A percentile compares a stretch with the other conserved stretches of the same genome.
phyloP scores from a whole-genome alignment of 2,329 filamentous ascomycete genomes.

The Botrytis fabae region DNA sequence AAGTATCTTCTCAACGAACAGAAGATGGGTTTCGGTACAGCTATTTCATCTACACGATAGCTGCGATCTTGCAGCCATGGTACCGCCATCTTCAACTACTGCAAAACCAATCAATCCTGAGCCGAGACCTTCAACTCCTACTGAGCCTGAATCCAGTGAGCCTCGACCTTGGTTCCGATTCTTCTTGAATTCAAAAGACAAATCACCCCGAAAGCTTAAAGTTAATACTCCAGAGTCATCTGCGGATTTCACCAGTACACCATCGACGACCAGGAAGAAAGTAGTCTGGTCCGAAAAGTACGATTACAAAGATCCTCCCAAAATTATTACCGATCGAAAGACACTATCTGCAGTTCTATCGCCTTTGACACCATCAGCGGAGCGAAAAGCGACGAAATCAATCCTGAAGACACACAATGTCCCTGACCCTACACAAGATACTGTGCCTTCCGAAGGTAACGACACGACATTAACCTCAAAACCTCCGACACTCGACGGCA shows the following conservation, averaged over 20 bases:
- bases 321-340: slow-evolving; percentile 27
- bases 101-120: slow-evolving; percentile 52
- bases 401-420: slow-evolving; percentile 74
- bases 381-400: slow-evolving; percentile 61
- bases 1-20: neutral
- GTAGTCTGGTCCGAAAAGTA: slow-evolving; percentile 64
- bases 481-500: slow-evolving; percentile 45
- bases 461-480: slow-evolving; percentile 3
- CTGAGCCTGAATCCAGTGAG: slow-evolving; percentile 44
- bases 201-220: slow-evolving; percentile 24
- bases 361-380: slow-evolving; percentile 38
- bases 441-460: slow-evolving; percentile 53
- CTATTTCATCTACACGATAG: slow-evolving; percentile 16
- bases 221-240: slow-evolving; percentile 39
- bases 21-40: slow-evolving; percentile 22
- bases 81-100: slow-evolving; percentile 33
- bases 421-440: slow-evolving; percentile 36
- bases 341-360: slow-evolving; percentile 23
- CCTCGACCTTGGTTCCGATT: slow-evolving; percentile 39
- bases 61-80: slow-evolving; percentile 39
- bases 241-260: slow-evolving; percentile 38
- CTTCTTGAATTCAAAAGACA: slow-evolving; percentile 23
- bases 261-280: slow-evolving; percentile 47
- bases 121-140: slow-evolving; percentile 66
- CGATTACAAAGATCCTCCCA: slow-evolving; percentile 52